Evolutionary conservation across 345 rosid genomes (phyloP).

Genomic region (Acer negundo): DNA sequence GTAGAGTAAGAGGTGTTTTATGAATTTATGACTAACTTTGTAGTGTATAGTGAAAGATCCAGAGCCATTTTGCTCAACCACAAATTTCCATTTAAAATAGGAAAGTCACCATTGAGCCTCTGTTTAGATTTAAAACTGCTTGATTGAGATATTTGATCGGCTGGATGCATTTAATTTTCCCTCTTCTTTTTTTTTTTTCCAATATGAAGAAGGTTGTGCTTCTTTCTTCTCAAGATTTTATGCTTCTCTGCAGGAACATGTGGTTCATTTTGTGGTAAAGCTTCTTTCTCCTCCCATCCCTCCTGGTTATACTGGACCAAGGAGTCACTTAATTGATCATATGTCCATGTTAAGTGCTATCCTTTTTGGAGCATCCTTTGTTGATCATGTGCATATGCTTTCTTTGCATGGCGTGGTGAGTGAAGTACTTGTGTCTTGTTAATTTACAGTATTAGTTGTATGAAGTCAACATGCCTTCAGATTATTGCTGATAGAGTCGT

Average conservation of each 20-base stretch:
- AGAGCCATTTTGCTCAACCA: background rate
- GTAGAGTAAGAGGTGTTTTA: background rate
- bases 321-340: slow-evolving; percentile 49
- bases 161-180: background rate
- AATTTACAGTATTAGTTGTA: background rate
- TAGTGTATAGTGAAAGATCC: background rate
- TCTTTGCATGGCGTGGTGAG: slow-evolving; percentile 71
- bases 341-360: slow-evolving; percentile 57
- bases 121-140: background rate
- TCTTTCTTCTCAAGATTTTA: background rate
- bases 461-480: slow-evolving; percentile 7
- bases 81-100: background rate
- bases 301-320: slow-evolving; percentile 34
- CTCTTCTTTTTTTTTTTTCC: background rate
- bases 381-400: slow-evolving; percentile 61
- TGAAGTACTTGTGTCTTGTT: slow-evolving; percentile 4
- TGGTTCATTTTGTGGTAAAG: slow-evolving; percentile 58
- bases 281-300: slow-evolving; percentile 66
- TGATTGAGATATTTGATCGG: background rate
- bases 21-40: background rate
- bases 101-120: background rate
- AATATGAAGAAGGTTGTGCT: background rate
- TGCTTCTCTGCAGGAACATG: slow-evolving; percentile 54
- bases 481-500: slow-evolving; percentile 13
- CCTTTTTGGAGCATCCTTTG: slow-evolving; percentile 50